These are phyloP conservation scores for Plasmodium reichenowi DNA, from an alignment of 169 alveolate genomes.

Conservation along the genomic window DNA sequence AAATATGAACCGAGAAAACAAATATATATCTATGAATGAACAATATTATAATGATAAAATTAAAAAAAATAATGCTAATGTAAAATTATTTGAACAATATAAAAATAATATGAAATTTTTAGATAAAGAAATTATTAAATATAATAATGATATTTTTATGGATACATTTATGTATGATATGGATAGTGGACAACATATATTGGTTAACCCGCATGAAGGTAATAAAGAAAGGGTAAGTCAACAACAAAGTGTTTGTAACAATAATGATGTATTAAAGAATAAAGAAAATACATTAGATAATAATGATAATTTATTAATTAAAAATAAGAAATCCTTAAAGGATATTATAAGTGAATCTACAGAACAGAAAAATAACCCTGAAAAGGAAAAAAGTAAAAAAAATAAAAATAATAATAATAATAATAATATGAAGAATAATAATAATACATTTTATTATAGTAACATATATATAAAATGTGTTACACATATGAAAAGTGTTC, in stretches of 20 bases:
- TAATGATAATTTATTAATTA: too few species aligned
- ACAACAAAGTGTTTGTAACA: background rate
- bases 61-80: constrained; percentile 16
- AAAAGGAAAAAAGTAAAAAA: background rate
- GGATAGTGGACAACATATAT: background rate
- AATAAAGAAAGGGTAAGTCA: background rate
- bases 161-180: constrained; percentile 24
- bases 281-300: background rate
- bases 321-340: too few species aligned
- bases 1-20: constrained; percentile 17
- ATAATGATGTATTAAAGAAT: constrained; percentile 1
- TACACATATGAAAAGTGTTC: constrained; percentile 26
- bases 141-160: constrained; percentile 37
- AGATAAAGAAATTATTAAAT: constrained; percentile 32
- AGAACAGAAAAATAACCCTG: background rate
- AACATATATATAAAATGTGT: constrained; percentile 52
- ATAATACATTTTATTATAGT: constrained; percentile 18
- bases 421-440: background rate
- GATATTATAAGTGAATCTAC: too few species aligned
- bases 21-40: constrained; percentile 68
- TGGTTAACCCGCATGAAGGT: background rate
- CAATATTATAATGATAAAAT: constrained; percentile 71
- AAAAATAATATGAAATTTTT: constrained; percentile 18
- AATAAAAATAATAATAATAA: background rate
- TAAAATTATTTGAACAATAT: constrained; percentile 35